A percentile compares a stretch with the other conserved stretches of the same genome.
These are phyloP conservation scores for Lepidium sativum DNA, from an alignment of 345 rosid species.

Conservation along the genomic window DNA sequence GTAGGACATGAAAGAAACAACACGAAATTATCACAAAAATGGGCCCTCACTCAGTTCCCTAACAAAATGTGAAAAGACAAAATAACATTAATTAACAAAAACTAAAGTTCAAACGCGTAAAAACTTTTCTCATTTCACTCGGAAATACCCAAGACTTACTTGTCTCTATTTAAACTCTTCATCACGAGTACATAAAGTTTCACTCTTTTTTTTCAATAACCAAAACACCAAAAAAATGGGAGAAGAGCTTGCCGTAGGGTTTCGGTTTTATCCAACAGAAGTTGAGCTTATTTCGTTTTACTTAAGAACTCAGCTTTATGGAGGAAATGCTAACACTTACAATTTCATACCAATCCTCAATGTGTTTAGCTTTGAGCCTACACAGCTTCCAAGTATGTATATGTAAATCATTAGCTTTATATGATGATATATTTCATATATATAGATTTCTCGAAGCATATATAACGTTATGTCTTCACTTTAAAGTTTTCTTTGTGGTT, in stretches of 20 bases:
- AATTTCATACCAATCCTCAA: slow-evolving; percentile 44
- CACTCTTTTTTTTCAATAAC: background rate
- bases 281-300: slow-evolving; percentile 44
- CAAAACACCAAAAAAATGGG: slow-evolving; percentile 8
- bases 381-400: slow-evolving; percentile 23
- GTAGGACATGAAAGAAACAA: background rate
- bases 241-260: slow-evolving; percentile 41
- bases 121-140: slow-evolving; percentile 10
- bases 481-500: background rate
- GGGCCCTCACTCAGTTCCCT: slow-evolving; percentile 1
- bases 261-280: slow-evolving; percentile 58
- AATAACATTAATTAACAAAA: background rate
- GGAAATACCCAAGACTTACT: background rate
- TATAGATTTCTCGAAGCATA: background rate
- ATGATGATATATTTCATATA: background rate
- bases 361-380: slow-evolving; percentile 18
- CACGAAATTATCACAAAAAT: background rate
- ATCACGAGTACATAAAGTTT: background rate
- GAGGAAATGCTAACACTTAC: slow-evolving; percentile 31
- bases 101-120: slow-evolving; percentile 18
- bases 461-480: background rate
- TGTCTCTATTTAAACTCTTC: slow-evolving; percentile 7
- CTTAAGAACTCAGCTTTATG: slow-evolving; percentile 24
- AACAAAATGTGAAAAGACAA: slow-evolving; percentile 16
- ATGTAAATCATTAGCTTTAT: background rate